phyloP scores from a whole-genome alignment of 768 basidiomycete species.

The Leccinum uliginosum region DNA sequence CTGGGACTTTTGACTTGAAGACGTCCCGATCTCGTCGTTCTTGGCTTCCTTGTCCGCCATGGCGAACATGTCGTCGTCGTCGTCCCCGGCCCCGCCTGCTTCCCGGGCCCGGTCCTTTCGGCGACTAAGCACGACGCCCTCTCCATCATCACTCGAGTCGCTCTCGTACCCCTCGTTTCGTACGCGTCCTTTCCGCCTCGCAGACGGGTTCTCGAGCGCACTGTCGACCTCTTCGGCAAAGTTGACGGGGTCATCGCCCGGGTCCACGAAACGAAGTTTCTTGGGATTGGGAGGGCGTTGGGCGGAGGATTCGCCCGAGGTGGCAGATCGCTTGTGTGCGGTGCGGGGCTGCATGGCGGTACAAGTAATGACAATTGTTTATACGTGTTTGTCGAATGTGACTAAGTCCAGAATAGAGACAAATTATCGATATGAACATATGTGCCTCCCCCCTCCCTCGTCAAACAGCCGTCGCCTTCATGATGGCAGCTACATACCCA shows the following conservation, averaged over 20 bases:
- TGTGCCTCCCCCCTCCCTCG: neutral
- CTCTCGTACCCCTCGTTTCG: constrained; percentile 89
- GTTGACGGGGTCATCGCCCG: constrained; percentile 65
- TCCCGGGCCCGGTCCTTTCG: constrained; percentile 49
- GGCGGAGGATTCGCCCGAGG: constrained; percentile 31
- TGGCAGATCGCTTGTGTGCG: constrained; percentile 42
- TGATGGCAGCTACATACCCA: constrained; percentile 56
- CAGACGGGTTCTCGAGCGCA: constrained; percentile 62
- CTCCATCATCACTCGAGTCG: constrained; percentile 91
- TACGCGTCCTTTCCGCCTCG: constrained; percentile 65
- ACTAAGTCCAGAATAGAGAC: neutral
- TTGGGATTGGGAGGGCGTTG: constrained; percentile 38
- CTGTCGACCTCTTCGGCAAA: constrained; percentile 79
- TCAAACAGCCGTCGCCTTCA: constrained; percentile 22
- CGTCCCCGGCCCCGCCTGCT: constrained; percentile 64
- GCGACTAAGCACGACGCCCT: constrained; percentile 86
- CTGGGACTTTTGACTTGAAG: constrained; percentile 57
- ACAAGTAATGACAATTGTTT: constrained; percentile 12
- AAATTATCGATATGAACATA: neutral
- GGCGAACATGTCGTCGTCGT: constrained; percentile 83
- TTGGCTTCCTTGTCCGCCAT: constrained; percentile 56
- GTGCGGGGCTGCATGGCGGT: constrained; percentile 35
- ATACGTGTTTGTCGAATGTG: constrained; percentile 15
- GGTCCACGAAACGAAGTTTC: constrained; percentile 78
- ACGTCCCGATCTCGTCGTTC: constrained; percentile 36